phyloP scores from a whole-genome alignment of 805 yeast genomes.

The Wickerhamiella kazuoi region DNA sequence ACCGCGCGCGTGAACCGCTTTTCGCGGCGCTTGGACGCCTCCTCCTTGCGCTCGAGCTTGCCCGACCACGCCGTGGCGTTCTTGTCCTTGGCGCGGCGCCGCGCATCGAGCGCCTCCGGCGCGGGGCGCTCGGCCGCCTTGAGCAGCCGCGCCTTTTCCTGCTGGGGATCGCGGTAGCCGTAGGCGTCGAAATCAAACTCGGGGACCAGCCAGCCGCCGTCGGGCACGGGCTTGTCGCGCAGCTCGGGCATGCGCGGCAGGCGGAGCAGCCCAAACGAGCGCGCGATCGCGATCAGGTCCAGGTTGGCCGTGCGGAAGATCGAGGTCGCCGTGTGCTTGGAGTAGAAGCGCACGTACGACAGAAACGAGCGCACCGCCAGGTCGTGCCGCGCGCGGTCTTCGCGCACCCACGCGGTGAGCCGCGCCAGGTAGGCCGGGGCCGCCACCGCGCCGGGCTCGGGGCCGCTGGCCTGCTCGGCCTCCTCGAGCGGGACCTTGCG shows the following conservation, averaged over 20 bases:
- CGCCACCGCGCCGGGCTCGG: not conserved
- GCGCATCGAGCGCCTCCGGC: constrained; percentile 12
- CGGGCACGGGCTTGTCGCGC: constrained; percentile 34
- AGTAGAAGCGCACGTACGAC: constrained; percentile 64
- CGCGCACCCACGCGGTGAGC: constrained; percentile 38
- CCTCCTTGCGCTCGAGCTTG: constrained; percentile 45
- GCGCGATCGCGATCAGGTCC: constrained; percentile 57
- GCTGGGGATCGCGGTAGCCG: constrained; percentile 42
- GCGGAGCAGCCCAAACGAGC: constrained; percentile 61
- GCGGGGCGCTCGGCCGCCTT: constrained; percentile 30
- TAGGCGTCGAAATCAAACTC: constrained; percentile 51
- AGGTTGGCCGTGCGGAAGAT: constrained; percentile 60
- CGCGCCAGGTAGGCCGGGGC: constrained; percentile 12
- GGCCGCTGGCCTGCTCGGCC: constrained; percentile 1
- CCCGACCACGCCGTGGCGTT: constrained; percentile 64
- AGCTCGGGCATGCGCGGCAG: constrained; percentile 92
- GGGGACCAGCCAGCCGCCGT: constrained; percentile 57
- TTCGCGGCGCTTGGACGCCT: constrained; percentile 43
- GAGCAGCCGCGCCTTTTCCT: constrained; percentile 44
- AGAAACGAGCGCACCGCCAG: constrained; percentile 64
- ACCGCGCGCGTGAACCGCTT: constrained; percentile 49
- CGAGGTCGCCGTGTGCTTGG: constrained; percentile 75
- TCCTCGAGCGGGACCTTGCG: constrained; percentile 36
- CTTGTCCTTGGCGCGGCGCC: constrained; percentile 9
- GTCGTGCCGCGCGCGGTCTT: constrained; percentile 71